Evolutionary conservation across 169 alveolate species (phyloP).

Genomic region (Babesia ovata): DNA sequence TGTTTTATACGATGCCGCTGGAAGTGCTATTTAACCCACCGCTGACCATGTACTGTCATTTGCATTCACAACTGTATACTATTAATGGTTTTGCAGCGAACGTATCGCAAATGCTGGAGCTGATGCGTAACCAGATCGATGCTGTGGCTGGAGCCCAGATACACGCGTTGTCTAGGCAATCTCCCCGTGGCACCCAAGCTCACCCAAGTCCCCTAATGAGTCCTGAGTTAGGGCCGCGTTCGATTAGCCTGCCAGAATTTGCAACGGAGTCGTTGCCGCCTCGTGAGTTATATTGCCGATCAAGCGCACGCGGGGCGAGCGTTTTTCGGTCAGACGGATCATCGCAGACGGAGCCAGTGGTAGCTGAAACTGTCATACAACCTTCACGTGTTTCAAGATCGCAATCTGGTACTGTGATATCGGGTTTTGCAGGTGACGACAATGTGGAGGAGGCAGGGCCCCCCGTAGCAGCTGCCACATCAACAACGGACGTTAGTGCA

Average conservation of each 20-base stretch:
- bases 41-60: background rate
- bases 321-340: background rate
- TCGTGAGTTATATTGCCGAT: background rate
- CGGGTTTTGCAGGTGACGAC: too few relatives aligned
- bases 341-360: constrained; percentile 17
- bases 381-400: too few relatives aligned
- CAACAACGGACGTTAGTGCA: background rate
- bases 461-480: background rate
- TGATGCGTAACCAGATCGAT: constrained; percentile 26
- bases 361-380: background rate
- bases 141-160: constrained; percentile 35
- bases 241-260: background rate
- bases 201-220: background rate
- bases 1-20: too few relatives aligned
- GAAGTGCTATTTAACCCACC: background rate
- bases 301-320: background rate
- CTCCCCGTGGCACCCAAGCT: constrained; percentile 2
- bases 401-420: too few relatives aligned
- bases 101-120: constrained; percentile 10
- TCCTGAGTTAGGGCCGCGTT: background rate
- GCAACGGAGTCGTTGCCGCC: background rate
- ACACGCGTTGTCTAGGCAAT: constrained; percentile 13
- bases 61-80: background rate
- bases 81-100: background rate
- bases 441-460: background rate